A percentile compares a stretch with the other conserved stretches of the same genome.
These are phyloP conservation scores for Tetrapisispora fleetii DNA, from an alignment of 805 yeast genomes.

Conservation along the genomic window DNA sequence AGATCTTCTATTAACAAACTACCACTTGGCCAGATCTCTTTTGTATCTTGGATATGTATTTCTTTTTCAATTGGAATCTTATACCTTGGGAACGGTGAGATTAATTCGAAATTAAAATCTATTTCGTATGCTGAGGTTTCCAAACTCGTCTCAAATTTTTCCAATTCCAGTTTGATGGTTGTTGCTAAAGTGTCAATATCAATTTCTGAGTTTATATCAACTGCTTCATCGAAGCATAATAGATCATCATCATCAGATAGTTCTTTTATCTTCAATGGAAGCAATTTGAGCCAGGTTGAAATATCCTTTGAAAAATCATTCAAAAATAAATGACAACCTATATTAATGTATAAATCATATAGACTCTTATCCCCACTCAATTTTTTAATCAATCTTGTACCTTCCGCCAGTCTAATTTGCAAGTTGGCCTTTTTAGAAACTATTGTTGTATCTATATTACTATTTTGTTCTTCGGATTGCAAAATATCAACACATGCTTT, in stretches of 20 bases:
- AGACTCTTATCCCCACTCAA: slow-evolving; percentile 13
- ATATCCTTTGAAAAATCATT: slow-evolving; percentile 55
- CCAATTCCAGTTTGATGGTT: slow-evolving; percentile 10
- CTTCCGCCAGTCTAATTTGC: slow-evolving; percentile 26
- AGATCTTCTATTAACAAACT: slow-evolving; percentile 45
- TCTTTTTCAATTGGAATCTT: slow-evolving; percentile 31
- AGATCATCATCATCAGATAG: slow-evolving; percentile 10
- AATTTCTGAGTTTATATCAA: slow-evolving; percentile 5
- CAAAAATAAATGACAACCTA: slow-evolving; percentile 22
- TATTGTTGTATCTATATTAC: not conserved
- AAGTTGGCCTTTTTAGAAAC: slow-evolving; percentile 14
- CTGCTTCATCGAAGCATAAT: slow-evolving; percentile 16
- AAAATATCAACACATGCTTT: slow-evolving; percentile 9
- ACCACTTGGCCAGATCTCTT: slow-evolving; percentile 62
- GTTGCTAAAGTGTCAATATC: slow-evolving; percentile 6
- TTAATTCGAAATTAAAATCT: slow-evolving; percentile 44
- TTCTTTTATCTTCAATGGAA: slow-evolving; percentile 32
- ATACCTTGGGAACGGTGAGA: slow-evolving; percentile 54
- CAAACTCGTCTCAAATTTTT: slow-evolving; percentile 5
- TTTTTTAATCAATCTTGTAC: slow-evolving; percentile 22
- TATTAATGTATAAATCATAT: slow-evolving; percentile 15
- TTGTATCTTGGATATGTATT: slow-evolving; percentile 31
- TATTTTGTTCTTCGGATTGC: not conserved
- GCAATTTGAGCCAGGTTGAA: slow-evolving; percentile 48
- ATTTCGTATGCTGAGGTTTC: slow-evolving; percentile 19